These are phyloP conservation scores for Venturia asperata DNA, from an alignment of 2,329 filamentous ascomycete genomes.

Conservation along the genomic window DNA sequence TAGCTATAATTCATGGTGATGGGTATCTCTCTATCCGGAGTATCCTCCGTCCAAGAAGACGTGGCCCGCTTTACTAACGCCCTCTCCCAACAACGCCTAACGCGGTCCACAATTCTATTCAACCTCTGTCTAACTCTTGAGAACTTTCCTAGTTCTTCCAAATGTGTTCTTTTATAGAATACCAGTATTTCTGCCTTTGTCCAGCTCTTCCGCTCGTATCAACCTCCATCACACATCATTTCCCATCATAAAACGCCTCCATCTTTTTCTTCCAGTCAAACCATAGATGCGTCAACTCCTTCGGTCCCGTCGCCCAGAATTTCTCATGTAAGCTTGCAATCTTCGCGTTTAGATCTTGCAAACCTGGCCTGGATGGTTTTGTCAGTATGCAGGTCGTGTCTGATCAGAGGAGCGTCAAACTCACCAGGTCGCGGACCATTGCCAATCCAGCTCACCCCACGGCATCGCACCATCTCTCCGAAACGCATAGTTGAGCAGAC, in stretches of 20 bases:
- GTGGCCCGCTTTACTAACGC: not conserved
- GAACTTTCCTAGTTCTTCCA: no score
- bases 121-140: not conserved
- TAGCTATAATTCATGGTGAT: not conserved
- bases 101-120: not conserved
- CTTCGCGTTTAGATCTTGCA: conserved; percentile 7
- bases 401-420: not conserved
- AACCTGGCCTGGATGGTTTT: conserved; percentile 6
- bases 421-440: conserved; percentile 4
- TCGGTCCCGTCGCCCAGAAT: conserved; percentile 17
- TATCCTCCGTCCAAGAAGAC: not conserved
- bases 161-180: not conserved
- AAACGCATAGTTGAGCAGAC: conserved; percentile 20
- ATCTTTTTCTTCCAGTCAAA: conserved; percentile 2
- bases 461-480: conserved; percentile 19
- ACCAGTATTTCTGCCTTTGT: not conserved
- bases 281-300: conserved; percentile 8
- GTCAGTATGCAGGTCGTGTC: not conserved
- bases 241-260: conserved; percentile 6
- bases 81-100: not conserved
- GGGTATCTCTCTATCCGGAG: not conserved
- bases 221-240: not conserved
- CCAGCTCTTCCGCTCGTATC: not conserved
- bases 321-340: conserved; percentile 20
- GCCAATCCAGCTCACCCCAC: conserved; percentile 11